Percentiles rank a stretch among this genome's conserved stretches.
Evolutionary conservation across 495 filamentous ascomycete species (phyloP).

Genomic region (Lasiosphaeria miniovina): DNA sequence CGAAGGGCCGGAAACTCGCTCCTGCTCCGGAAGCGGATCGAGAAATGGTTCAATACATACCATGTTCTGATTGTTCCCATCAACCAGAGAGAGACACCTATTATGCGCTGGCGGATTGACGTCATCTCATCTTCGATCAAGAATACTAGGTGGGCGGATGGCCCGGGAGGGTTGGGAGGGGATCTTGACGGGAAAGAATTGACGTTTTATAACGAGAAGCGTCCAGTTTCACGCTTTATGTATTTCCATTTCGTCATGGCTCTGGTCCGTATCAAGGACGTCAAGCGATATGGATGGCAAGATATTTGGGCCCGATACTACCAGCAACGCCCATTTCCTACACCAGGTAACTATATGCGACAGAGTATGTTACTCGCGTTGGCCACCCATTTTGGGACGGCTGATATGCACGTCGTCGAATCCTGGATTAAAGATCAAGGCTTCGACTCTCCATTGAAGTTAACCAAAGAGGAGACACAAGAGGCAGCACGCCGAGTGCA

Average conservation of each 20-base stretch:
- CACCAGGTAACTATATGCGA: constrained; percentile 12
- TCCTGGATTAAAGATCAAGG: constrained; percentile 14
- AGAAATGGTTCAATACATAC: constrained; percentile 9
- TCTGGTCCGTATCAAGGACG: constrained; percentile 8
- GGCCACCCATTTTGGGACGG: constrained; percentile 11
- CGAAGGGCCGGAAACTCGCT: constrained; percentile 6
- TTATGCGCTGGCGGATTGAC: constrained; percentile 10
- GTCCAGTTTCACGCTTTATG: constrained; percentile 11
- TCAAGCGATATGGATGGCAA: constrained; percentile 5
- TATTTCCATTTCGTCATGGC: constrained; percentile 20
- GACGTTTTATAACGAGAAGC: constrained; percentile 6
- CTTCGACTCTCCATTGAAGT: neutral
- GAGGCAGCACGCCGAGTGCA: constrained; percentile 13
- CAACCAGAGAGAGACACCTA: constrained; percentile 3
- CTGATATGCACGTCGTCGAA: constrained; percentile 6
- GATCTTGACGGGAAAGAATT: constrained; percentile 8
- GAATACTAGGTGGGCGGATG: neutral
- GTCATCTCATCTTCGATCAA: constrained; percentile 5
- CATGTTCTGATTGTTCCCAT: constrained; percentile 10
- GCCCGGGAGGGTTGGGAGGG: neutral
- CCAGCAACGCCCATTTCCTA: constrained; percentile 12
- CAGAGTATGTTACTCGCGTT: constrained; percentile 10
- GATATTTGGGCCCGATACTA: constrained; percentile 15
- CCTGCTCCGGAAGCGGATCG: neutral
- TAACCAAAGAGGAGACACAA: neutral